phyloP scores from a whole-genome alignment of 225 moss, liverwort and hornwort genomes.

The Pseudisothecium myosuroides region DNA sequence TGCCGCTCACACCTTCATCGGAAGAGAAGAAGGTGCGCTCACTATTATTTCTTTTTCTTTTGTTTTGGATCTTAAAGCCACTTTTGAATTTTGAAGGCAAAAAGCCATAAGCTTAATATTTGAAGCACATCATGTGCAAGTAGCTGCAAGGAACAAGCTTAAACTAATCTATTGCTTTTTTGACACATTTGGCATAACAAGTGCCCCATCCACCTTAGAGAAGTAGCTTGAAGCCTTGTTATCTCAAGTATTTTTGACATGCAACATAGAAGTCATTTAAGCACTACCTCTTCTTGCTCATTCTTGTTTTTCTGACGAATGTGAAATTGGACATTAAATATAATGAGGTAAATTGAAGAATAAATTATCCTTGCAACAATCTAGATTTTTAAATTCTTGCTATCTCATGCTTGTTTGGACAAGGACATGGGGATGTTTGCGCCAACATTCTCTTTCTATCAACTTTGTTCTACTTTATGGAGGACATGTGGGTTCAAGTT shows the following conservation, averaged over 20 bases:
- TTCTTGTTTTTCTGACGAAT: not conserved
- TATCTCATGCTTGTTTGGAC: too few relatives aligned
- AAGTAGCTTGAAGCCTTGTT: not conserved
- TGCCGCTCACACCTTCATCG: constrained; percentile 50
- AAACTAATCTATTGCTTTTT: too few relatives aligned
- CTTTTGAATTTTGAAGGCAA: not conserved
- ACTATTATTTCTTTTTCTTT: not conserved
- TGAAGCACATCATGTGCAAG: not conserved
- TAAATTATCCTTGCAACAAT: too few relatives aligned
- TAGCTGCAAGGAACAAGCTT: not conserved
- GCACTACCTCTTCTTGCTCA: not conserved
- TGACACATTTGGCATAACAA: not conserved
- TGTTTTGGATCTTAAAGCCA: not conserved
- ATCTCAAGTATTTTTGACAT: not conserved
- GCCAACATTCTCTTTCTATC: not conserved
- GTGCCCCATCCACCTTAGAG: not conserved
- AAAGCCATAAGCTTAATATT: not conserved
- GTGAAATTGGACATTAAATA: not conserved
- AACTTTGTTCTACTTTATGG: not conserved
- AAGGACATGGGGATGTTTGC: not conserved
- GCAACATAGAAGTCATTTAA: not conserved
- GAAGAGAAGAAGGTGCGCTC: constrained; percentile 79
- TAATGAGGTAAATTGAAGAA: not conserved
- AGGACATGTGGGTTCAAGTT: not conserved
- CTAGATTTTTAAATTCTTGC: too few relatives aligned